Evolutionary conservation across 306 rosid genomes (phyloP).

Genomic region (Cucurbita ficifolia): DNA sequence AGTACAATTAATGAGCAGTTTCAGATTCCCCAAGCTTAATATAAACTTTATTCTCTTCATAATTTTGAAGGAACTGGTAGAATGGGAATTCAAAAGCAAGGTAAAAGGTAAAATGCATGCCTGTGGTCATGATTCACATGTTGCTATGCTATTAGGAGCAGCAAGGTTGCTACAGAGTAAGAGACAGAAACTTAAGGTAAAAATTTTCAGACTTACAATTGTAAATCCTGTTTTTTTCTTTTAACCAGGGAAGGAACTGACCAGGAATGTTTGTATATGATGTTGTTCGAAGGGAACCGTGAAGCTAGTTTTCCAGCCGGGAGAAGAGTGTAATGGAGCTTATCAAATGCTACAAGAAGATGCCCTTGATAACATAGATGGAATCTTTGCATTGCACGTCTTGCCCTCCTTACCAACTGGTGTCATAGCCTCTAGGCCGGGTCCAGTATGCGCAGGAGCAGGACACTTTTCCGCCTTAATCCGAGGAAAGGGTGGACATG

Average conservation of each 20-base stretch:
- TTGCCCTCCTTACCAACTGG: conserved; percentile 16
- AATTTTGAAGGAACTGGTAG: conserved; percentile 29
- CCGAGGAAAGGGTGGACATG: conserved; percentile 32
- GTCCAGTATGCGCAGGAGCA: conserved; percentile 20
- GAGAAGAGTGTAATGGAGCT: conserved; percentile 35
- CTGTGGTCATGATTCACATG: conserved; percentile 42
- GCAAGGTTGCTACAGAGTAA: conserved; percentile 31
- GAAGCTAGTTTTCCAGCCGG: conserved; percentile 33
- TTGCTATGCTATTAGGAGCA: conserved; percentile 45
- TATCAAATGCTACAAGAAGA: conserved; percentile 22
- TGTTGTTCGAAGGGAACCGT: conserved; percentile 20
- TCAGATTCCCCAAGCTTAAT: background rate
- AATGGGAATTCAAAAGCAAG: conserved; percentile 41
- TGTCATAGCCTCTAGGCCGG: conserved; percentile 28
- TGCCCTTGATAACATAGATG: conserved; percentile 14
- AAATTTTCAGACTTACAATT: background rate
- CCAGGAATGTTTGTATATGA: background rate
- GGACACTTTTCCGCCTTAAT: conserved; percentile 21
- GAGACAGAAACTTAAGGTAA: conserved; percentile 11
- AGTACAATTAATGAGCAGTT: background rate
- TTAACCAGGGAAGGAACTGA: background rate
- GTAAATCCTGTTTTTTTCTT: background rate
- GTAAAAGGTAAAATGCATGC: conserved; percentile 38
- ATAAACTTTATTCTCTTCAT: background rate
- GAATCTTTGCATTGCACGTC: conserved; percentile 25